These are phyloP conservation scores for Serendipita sp. DNA, from an alignment of 768 basidiomycete genomes.

Conservation along the genomic window DNA sequence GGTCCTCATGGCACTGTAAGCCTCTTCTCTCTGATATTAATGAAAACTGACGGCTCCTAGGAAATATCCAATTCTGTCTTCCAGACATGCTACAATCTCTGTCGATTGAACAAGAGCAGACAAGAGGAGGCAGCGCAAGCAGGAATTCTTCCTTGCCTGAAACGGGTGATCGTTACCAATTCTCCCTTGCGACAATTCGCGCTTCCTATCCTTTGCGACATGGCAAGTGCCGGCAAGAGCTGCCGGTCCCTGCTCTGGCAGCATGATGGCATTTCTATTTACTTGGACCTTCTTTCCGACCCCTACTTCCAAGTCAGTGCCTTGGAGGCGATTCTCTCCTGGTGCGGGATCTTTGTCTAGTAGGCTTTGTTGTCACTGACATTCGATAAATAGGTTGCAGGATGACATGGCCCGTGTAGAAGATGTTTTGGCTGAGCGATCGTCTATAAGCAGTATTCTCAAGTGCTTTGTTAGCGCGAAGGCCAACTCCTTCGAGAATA, in stretches of 20 bases:
- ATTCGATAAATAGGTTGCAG: slow-evolving; percentile 46
- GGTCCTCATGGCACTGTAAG: slow-evolving; percentile 68
- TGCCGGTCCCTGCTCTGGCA: slow-evolving; percentile 85
- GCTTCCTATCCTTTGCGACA: slow-evolving; percentile 87
- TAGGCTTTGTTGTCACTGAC: not conserved
- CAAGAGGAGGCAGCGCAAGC: slow-evolving; percentile 97
- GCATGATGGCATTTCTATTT: slow-evolving; percentile 74
- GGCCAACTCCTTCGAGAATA: slow-evolving; percentile 78
- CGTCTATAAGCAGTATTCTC: slow-evolving; percentile 49
- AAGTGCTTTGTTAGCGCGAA: slow-evolving; percentile 72
- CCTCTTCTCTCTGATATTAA: not conserved
- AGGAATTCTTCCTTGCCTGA: slow-evolving; percentile 82
- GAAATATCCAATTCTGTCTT: slow-evolving; percentile 96
- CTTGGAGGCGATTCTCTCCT: slow-evolving; percentile 76
- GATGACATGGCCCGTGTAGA: slow-evolving; percentile 92
- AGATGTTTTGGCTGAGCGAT: slow-evolving; percentile 58
- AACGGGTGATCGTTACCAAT: slow-evolving; percentile 70
- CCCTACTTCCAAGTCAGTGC: slow-evolving; percentile 88
- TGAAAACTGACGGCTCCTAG: slow-evolving; percentile 22
- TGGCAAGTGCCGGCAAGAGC: slow-evolving; percentile 87
- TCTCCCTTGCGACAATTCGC: slow-evolving; percentile 96
- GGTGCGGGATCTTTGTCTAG: slow-evolving; percentile 31
- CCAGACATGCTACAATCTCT: slow-evolving; percentile 94
- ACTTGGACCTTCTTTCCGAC: slow-evolving; percentile 60
- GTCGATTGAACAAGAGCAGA: slow-evolving; percentile 79